Evolutionary conservation across 331 rosid species (phyloP).

Genomic region (Telfairia occidentalis): DNA sequence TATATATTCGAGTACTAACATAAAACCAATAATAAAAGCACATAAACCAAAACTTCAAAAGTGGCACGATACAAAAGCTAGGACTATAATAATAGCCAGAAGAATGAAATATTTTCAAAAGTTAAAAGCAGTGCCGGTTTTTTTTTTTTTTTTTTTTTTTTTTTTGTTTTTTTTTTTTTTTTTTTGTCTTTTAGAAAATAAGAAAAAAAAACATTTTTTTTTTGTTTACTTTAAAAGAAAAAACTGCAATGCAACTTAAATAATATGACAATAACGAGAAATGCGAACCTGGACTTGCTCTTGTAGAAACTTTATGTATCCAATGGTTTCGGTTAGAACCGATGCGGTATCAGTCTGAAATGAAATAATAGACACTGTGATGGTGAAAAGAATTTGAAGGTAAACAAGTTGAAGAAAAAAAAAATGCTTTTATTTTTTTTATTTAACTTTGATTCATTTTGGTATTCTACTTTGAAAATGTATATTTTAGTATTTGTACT

Average conservation of each 20-base stretch:
- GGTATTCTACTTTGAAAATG: no score
- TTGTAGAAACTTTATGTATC: conserved; percentile 74
- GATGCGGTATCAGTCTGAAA: conserved; percentile 94
- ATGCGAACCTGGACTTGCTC: conserved; percentile 73
- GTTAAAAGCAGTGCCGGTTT: background rate
- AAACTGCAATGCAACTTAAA: background rate
- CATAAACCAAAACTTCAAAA: background rate
- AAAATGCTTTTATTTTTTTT: no score
- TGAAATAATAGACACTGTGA: background rate
- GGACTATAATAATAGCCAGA: background rate
- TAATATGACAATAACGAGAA: background rate
- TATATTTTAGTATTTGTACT: no score
- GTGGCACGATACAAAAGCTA: background rate
- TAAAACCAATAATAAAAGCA: background rate
- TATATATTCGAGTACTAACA: background rate
- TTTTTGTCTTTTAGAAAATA: no score
- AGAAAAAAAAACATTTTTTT: no score
- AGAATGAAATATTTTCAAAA: background rate
- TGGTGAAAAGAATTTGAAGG: no score
- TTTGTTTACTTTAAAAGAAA: no score
- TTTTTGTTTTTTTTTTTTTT: no score
- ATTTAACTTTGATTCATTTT: no score
- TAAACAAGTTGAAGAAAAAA: background rate
- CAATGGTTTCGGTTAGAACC: conserved; percentile 80
- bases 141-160: background rate